Conservation (phyloP, 2,329 filamentous ascomycete genomes). For the Aplosporella prunicola region DNA sequence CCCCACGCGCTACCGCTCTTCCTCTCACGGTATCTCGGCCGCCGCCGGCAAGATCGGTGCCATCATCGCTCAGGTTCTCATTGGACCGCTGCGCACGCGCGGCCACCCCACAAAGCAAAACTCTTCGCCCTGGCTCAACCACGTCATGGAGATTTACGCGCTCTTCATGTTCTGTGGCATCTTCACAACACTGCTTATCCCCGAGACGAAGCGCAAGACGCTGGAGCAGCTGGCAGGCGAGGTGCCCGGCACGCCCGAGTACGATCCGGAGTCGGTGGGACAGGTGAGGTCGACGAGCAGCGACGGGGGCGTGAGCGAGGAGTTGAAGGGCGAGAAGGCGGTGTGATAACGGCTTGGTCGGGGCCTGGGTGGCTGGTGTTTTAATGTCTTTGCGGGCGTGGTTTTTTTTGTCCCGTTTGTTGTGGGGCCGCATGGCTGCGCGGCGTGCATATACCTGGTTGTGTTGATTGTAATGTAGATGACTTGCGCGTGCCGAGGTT, state of each 20-base stretch:
- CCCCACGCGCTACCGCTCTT: constrained; percentile 39
- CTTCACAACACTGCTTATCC: constrained; percentile 60
- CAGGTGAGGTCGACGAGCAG: too few relatives aligned
- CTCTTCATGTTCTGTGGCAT: constrained; percentile 70
- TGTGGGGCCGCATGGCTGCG: too few relatives aligned
- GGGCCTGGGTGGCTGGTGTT: too few relatives aligned
- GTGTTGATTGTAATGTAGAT: too few relatives aligned
- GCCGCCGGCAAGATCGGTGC: constrained; percentile 40
- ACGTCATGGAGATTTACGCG: constrained; percentile 68
- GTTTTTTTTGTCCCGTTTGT: too few relatives aligned
- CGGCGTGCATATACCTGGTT: too few relatives aligned
- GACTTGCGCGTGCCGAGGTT: too few relatives aligned
- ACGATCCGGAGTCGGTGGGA: too few relatives aligned
- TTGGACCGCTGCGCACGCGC: constrained; percentile 42
- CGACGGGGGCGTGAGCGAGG: not conserved
- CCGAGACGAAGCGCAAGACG: constrained; percentile 66
- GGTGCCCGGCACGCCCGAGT: constrained; percentile 46
- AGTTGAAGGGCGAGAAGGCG: constrained; percentile 6
- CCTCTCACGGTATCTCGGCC: constrained; percentile 41
- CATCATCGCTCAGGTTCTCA: constrained; percentile 41
- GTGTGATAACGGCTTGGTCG: too few relatives aligned
- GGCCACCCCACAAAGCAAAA: constrained; percentile 43
- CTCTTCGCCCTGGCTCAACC: constrained; percentile 57
- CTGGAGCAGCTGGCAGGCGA: constrained; percentile 63
- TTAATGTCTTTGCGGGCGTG: too few relatives aligned